A percentile compares a stretch with the other conserved stretches of the same genome.
Evolutionary conservation across 2,329 filamentous ascomycete genomes (phyloP).

Genomic region (Fusarium redolens): DNA sequence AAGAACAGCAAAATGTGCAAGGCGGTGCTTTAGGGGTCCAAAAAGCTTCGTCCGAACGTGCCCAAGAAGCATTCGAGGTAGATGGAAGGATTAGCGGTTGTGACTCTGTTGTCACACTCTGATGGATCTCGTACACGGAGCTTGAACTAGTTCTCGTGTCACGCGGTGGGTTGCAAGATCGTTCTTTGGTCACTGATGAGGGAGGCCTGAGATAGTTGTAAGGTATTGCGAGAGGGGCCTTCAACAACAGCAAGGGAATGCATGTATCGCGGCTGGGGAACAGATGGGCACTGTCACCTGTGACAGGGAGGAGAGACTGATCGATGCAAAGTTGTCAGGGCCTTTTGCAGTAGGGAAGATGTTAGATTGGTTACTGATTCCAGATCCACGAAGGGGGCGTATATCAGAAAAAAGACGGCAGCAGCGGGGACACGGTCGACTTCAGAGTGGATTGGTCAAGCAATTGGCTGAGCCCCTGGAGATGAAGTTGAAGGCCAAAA

Average conservation of each 20-base stretch:
- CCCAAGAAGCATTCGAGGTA: not conserved
- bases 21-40: constrained; percentile 1
- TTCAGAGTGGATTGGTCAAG: constrained; percentile 27
- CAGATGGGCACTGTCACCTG: constrained; percentile 33
- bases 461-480: constrained; percentile 38
- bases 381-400: constrained; percentile 37
- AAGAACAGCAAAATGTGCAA: constrained; percentile 30
- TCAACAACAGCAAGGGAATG: constrained; percentile 29
- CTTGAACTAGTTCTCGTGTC: constrained; percentile 29
- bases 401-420: constrained; percentile 27
- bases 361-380: constrained; percentile 32
- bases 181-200: constrained; percentile 33
- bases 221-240: constrained; percentile 33
- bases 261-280: constrained; percentile 39
- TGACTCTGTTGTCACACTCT: constrained; percentile 15
- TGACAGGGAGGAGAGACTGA: constrained; percentile 39
- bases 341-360: constrained; percentile 35
- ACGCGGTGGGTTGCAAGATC: constrained; percentile 36
- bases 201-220: constrained; percentile 34
- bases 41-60: not conserved
- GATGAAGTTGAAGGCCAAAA: constrained; percentile 31
- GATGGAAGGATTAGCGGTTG: constrained; percentile 6
- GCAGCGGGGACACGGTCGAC: constrained; percentile 27
- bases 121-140: constrained; percentile 35
- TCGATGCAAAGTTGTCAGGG: constrained; percentile 34